Evolutionary conservation across 306 rosid species (phyloP).

Genomic region (Fragaria iinumae): DNA sequence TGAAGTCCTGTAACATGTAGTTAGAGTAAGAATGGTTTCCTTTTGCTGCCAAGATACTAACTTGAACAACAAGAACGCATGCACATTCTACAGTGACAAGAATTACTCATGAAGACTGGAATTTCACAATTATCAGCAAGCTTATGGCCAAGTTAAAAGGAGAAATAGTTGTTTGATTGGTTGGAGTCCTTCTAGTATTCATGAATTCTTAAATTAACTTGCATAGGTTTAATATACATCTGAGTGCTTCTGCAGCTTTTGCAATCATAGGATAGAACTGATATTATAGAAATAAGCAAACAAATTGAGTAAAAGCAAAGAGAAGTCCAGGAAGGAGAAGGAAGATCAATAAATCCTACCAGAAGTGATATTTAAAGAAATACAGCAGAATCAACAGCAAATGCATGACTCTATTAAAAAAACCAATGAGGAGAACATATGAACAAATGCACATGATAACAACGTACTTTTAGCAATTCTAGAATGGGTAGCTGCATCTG

Average conservation of each 20-base stretch:
- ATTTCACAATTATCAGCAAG: neutral
- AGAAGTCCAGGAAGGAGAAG: neutral
- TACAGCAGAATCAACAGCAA: neutral
- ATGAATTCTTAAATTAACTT: no score
- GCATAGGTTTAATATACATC: no score
- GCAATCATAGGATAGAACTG: neutral
- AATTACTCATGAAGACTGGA: neutral
- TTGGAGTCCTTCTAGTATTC: no score
- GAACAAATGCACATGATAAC: slow-evolving; percentile 4
- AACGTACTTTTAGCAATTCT: slow-evolving; percentile 82
- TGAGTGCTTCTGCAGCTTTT: no score
- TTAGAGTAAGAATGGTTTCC: neutral
- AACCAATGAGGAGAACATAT: neutral
- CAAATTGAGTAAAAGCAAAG: neutral
- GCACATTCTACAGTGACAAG: neutral
- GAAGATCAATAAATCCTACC: neutral
- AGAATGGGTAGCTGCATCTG: slow-evolving; percentile 81
- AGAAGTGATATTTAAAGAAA: neutral
- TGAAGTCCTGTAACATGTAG: slow-evolving; percentile 70
- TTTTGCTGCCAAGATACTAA: neutral
- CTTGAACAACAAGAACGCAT: neutral
- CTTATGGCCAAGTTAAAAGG: neutral
- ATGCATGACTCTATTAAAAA: neutral
- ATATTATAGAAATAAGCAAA: neutral
- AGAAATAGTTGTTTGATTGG: no score